Percentiles rank a stretch among this genome's conserved stretches.
Evolutionary conservation across 129 eudicot genomes (phyloP).

Genomic region (Helichrysum umbraculigerum): DNA sequence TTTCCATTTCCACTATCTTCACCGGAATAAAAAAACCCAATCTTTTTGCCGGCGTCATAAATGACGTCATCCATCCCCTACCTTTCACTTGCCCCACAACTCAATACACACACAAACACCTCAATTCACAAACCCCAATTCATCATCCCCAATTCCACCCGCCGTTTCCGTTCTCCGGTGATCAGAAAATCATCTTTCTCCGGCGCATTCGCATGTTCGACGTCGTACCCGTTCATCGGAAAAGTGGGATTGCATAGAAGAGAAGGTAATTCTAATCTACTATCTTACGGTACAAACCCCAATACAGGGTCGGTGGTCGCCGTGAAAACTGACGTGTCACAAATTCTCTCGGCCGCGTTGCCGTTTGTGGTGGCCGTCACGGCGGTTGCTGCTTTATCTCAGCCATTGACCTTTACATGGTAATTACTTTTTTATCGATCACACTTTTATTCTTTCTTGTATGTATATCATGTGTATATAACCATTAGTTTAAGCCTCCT

Average conservation of each 20-base stretch:
- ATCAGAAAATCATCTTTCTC: conserved; percentile 21
- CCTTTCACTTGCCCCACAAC: conserved; percentile 37
- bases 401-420: conserved; percentile 90
- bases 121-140: conserved; percentile 18
- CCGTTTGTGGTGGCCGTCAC: conserved; percentile 96
- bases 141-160: conserved; percentile 18
- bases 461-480: neutral
- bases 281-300: conserved; percentile 62
- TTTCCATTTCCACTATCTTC: conserved; percentile 35
- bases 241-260: conserved; percentile 85
- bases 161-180: conserved; percentile 24
- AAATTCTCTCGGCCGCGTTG: conserved; percentile 78
- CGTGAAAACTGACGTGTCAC: conserved; percentile 57
- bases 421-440: conserved; percentile 33
- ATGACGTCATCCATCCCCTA: conserved; percentile 48
- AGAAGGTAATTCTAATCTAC: conserved; percentile 66
- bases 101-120: conserved; percentile 26
- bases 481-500: neutral
- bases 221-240: conserved; percentile 73
- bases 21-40: conserved; percentile 44
- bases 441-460: neutral
- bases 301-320: conserved; percentile 30
- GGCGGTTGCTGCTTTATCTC: conserved; percentile 84
- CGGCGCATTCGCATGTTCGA: conserved; percentile 59
- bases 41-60: conserved; percentile 36